These are phyloP conservation scores for Blastobotrys buckinghamii DNA, from an alignment of 1,139 yeast species.

Conservation along the genomic window DNA sequence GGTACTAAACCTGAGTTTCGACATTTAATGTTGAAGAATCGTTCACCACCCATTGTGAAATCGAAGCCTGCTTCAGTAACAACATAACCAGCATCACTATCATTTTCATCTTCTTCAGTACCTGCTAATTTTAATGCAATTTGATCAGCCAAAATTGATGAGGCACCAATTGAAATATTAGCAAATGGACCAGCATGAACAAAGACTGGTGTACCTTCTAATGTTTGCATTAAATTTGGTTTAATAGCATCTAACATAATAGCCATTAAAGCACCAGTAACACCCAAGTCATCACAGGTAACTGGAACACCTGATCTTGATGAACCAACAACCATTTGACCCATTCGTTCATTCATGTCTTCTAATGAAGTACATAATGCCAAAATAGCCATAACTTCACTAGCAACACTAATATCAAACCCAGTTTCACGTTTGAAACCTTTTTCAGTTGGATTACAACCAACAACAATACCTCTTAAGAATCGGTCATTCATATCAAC, in stretches of 20 bases:
- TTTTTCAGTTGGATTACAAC: constrained; percentile 91
- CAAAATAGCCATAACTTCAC: constrained; percentile 96
- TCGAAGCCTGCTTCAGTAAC: constrained; percentile 98
- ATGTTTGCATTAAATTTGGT: constrained; percentile 96
- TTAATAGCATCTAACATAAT: constrained; percentile 93
- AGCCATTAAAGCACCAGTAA: constrained; percentile 97
- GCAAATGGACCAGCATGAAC: constrained; percentile 99
- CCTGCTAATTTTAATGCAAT: constrained; percentile 93
- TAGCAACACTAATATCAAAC: constrained; percentile 94
- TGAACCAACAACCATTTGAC: constrained; percentile 85
- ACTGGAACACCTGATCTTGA: constrained; percentile 79
- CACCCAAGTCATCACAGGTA: constrained; percentile 94
- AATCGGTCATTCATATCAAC: constrained; percentile 95
- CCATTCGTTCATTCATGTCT: constrained; percentile 88
- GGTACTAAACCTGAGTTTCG: constrained; percentile 87
- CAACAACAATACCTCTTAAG: constrained; percentile 84
- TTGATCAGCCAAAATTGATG: constrained; percentile 86
- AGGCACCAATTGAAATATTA: constrained; percentile 92
- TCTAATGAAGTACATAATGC: constrained; percentile 80
- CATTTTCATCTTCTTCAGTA: constrained; percentile 46
- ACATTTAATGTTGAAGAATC: constrained; percentile 94
- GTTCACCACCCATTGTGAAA: constrained; percentile 99
- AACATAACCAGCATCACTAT: constrained; percentile 74
- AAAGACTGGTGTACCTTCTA: constrained; percentile 97
- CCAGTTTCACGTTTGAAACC: constrained; percentile 87